Base-by-base conservation (phyloP, 495 filamentous ascomycete genomes). In the Gamarada debralockiae region DNA sequence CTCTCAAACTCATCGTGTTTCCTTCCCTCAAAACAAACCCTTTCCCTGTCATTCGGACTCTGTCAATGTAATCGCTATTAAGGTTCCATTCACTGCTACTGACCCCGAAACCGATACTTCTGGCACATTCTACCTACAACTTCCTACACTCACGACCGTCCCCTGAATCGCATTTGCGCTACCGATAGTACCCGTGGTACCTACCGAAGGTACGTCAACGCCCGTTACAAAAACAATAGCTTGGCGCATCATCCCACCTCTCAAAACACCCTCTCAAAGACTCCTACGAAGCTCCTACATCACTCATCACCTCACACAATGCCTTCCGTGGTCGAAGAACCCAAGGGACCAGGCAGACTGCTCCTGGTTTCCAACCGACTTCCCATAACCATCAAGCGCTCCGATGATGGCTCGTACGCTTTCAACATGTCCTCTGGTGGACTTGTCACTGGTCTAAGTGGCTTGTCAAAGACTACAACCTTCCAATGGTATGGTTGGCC, bases 401-500 rank as follows among this genome's bases (percentile, higher is more conserved):
- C 83, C 29, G 88, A 95, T 31, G 88, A 92, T 73, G 85, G 84
- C 48, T 65, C 63, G 7, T 97, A 95, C 70, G 79, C 83, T 56
- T 95, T 96, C 69, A 87, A 84, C 66, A 95, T 95, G 87, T 96
- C 92, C 13, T 96, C 92, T 6, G 92, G 92, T 50, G 92, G 92
- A 13, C 78, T 98, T 33, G 91, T 98, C 48, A 95, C 86, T 33
- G 93, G 92, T 1, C 68, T 98, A 48, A 90, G 86, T 56, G 93
- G 92, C 17, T 70, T 98, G 57, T 86, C 88, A 57, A 96, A 96
- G 67, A 82, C 87, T 7, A 96, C 90, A 10, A 92, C 83, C 38
- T 97, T 96, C 72, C 85, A 90, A 66, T 98, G 93, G 92, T 97
- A 96, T 67, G 92, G 92, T 53, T 98, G 93, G 93, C 91, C 92